phyloP scores from a whole-genome alignment of 371 early-diverging fungal species.

The Mortierella sp. region DNA sequence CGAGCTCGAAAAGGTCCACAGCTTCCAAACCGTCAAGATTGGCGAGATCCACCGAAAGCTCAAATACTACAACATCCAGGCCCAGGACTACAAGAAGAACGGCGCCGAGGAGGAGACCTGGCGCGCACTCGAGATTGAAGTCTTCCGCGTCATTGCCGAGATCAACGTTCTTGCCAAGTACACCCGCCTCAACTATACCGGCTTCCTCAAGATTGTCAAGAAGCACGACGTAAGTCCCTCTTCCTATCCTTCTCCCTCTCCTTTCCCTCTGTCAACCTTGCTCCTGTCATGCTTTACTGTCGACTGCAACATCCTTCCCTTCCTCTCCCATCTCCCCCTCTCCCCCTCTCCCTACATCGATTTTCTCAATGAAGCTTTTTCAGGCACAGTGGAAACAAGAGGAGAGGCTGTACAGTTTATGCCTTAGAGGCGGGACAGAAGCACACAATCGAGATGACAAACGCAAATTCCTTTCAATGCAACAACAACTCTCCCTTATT shows the following conservation, averaged over 20 bases:
- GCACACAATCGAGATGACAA: background rate
- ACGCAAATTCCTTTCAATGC: constrained; percentile 2
- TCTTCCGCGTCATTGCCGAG: constrained; percentile 88
- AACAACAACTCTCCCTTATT: background rate
- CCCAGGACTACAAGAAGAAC: constrained; percentile 72
- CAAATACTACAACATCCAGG: constrained; percentile 77
- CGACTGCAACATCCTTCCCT: background rate
- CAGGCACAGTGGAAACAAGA: background rate
- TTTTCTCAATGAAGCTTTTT: background rate
- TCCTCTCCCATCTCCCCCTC: too few relatives aligned
- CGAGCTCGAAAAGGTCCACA: constrained; percentile 93
- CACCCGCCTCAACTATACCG: constrained; percentile 96
- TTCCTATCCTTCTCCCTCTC: background rate
- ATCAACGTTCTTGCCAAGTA: constrained; percentile 96
- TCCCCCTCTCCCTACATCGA: too few relatives aligned
- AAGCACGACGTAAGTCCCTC: constrained; percentile 90
- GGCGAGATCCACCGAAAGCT: constrained; percentile 90
- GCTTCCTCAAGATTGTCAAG: constrained; percentile 97
- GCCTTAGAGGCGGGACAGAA: background rate
- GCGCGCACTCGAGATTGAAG: constrained; percentile 83
- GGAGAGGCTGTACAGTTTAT: background rate
- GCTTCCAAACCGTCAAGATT: constrained; percentile 91
- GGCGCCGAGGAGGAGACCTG: constrained; percentile 66
- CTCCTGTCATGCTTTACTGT: too few relatives aligned
- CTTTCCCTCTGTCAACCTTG: background rate